Conservation (phyloP, 495 filamentous ascomycete species). For the Aspergillus ellipticus region DNA sequence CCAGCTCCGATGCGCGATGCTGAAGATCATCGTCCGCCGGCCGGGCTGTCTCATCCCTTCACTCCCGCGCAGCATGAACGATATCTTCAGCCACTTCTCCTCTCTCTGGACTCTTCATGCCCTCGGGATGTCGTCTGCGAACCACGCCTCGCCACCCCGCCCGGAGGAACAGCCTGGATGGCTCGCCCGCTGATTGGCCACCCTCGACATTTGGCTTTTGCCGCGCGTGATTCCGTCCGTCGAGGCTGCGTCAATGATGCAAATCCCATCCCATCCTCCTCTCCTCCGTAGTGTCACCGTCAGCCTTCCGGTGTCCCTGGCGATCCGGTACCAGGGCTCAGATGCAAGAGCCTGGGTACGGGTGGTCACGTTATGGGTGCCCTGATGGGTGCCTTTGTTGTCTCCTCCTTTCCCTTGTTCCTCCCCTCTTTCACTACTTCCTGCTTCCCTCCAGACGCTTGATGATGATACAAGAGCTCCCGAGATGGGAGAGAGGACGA, state of each 20-base stretch:
- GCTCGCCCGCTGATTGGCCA: constrained; percentile 17
- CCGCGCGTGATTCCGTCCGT: constrained; percentile 16
- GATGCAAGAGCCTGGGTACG: too few relatives aligned
- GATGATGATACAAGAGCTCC: constrained; percentile 44
- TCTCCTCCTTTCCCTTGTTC: constrained; percentile 2
- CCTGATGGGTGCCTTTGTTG: not conserved
- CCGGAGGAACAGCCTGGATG: constrained; percentile 9
- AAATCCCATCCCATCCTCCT: not conserved
- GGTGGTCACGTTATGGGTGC: too few relatives aligned
- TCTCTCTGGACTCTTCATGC: too few relatives aligned
- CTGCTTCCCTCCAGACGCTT: constrained; percentile 12
- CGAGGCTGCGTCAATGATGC: constrained; percentile 14
- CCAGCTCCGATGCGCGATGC: not conserved
- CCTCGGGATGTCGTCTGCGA: too few relatives aligned
- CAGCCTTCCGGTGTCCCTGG: too few relatives aligned
- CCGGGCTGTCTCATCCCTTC: not conserved
- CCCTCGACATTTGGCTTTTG: not conserved
- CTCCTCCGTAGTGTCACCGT: not conserved
- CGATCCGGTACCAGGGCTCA: too few relatives aligned
- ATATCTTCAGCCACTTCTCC: too few relatives aligned
- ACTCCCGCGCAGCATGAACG: too few relatives aligned
- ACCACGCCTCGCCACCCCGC: constrained; percentile 17
- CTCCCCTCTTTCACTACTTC: constrained; percentile 5
- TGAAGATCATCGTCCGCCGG: too few relatives aligned
- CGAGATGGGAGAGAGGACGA: constrained; percentile 21